A percentile compares a stretch with the other conserved stretches of the same genome.
These are phyloP conservation scores for Kwoniella sp. DNA, from an alignment of 768 basidiomycete species.

Conservation along the genomic window DNA sequence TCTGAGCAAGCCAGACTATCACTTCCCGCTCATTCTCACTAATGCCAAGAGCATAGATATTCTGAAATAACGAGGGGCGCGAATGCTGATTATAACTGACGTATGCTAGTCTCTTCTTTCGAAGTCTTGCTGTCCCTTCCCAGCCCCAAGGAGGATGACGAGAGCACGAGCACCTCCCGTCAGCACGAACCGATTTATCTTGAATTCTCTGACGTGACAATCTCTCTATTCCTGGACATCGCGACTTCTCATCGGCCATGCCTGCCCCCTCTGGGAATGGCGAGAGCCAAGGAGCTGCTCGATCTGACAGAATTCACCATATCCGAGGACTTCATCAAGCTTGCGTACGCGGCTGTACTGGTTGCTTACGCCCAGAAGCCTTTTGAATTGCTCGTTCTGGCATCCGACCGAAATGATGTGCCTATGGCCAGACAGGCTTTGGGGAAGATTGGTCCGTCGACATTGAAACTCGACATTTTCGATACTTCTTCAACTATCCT, in stretches of 20 bases:
- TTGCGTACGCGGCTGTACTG: background rate
- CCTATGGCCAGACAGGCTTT: background rate
- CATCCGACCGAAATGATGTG: slow-evolving; percentile 2
- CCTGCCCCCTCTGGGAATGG: background rate
- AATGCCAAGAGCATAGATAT: no score
- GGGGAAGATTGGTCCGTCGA: background rate
- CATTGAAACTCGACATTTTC: background rate
- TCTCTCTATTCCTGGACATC: background rate
- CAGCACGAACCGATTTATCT: background rate
- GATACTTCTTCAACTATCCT: background rate
- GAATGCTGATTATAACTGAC: background rate
- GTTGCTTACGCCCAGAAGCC: background rate
- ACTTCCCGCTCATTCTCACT: no score
- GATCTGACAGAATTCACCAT: background rate
- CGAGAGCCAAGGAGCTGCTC: background rate
- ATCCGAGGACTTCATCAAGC: background rate
- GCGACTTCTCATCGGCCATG: background rate
- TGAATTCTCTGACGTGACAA: background rate
- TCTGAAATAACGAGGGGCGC: no score
- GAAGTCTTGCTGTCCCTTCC: background rate
- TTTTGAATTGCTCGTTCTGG: slow-evolving; percentile 4
- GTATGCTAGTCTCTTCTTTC: background rate
- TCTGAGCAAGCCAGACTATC: no score
- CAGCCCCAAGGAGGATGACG: background rate
- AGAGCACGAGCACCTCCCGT: background rate